Evolutionary conservation across 192 early-diverging fungal species (phyloP), one percentile per base, ranked within the genome.

Genomic region (Fimicolochytrium jonesii): DNA sequence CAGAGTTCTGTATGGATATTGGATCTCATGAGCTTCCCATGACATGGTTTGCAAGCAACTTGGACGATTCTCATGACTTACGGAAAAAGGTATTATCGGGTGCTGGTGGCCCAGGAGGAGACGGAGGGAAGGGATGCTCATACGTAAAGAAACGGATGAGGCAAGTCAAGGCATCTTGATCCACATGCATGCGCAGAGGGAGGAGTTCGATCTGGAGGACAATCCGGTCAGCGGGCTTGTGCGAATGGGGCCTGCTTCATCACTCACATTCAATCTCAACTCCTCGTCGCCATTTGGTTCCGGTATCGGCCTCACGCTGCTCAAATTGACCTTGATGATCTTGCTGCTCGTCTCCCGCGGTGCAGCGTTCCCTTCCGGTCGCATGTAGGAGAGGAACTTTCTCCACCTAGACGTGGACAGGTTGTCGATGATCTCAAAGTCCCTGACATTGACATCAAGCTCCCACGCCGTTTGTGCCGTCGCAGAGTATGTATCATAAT

Each of bases 111-210:
- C 11, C 18, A 13, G 28, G 15, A 15, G 17, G 31, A 23, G 9
- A 7, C n/a, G 7, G 23, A 6, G 18, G 18, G 20, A 1, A 10
- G 18, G 10, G 15, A 22, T 20, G 17, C 25, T 75, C 71, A 47
- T 81, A 83, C 1, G 81, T 72, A 77, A 95, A 91, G 75, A 92
- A 97, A 9, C 74, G 66, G 29, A 92, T 79, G 59, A 95, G 61
- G 70, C 90, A 95, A 3, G 80, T 74, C 13, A 98, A 70, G 2
- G 94, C 89, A 66, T 98, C 94, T 71, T 97, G 94, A 72, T 98
- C 94, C 31, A 98, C 82, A 57, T 92, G 88, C 61, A 94, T 83
- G 26, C 91, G 78, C 32, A 98, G 42, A 1, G 95, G 95, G 28
- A 91, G 77, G 34, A 93, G 50, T 41, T 71, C 73, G 11, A 88